phyloP scores from a whole-genome alignment of 148 eudicot genomes.

The Silene uniflora region DNA sequence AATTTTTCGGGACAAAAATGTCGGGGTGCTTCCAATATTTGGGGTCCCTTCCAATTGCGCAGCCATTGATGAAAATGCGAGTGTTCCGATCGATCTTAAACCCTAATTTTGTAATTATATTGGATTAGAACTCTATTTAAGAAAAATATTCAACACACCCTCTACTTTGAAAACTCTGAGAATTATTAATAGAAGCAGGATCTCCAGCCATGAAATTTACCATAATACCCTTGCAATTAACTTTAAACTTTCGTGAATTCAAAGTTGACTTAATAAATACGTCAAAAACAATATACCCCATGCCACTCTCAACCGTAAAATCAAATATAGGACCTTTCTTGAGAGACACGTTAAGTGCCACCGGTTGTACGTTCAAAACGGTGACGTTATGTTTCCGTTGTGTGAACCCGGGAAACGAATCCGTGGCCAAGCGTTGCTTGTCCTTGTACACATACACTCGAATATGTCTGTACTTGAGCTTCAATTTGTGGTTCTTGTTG shows the following conservation, averaged over 20 bases:
- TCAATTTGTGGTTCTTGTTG: conserved; percentile 24
- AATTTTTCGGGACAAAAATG: too few relatives aligned
- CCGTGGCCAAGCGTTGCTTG: conserved; percentile 14
- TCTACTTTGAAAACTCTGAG: neutral
- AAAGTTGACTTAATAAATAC: conserved; percentile 14
- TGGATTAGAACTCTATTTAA: too few relatives aligned
- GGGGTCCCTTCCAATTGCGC: too few relatives aligned
- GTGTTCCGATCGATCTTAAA: too few relatives aligned
- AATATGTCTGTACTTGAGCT: conserved; percentile 13
- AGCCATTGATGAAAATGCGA: too few relatives aligned
- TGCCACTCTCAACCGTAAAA: conserved; percentile 13
- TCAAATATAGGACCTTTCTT: conserved; percentile 11
- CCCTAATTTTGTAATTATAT: too few relatives aligned
- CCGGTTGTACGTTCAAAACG: neutral
- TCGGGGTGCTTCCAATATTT: too few relatives aligned
- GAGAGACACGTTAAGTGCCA: neutral
- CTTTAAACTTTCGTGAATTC: conserved; percentile 14
- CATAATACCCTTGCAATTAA: conserved; percentile 20
- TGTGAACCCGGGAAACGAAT: conserved; percentile 13
- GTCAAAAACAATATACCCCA: conserved; percentile 17
- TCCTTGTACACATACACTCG: conserved; percentile 13
- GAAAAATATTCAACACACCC: too few relatives aligned
- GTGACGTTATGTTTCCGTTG: conserved; percentile 12
- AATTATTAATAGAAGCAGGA: neutral
- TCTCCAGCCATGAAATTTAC: conserved; percentile 10